Evolutionary conservation across 2,329 filamentous ascomycete species (phyloP), one percentile per base, ranked within the genome.

Genomic region (Xylariaceae sp.): DNA sequence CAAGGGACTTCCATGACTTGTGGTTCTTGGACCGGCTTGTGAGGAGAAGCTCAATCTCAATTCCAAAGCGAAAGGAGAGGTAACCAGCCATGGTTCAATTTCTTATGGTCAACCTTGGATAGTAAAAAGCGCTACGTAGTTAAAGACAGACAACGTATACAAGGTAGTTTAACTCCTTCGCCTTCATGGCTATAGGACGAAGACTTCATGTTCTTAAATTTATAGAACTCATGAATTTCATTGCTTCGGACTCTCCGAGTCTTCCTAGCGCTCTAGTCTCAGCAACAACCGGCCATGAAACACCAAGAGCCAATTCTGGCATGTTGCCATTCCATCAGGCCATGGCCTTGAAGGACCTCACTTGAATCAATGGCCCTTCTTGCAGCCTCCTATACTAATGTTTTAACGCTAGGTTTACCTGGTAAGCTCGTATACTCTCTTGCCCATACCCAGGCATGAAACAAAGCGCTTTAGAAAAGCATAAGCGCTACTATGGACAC

Each of bases 1-100:
- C 72, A n/a, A 75, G 63, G 2, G 64, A 51, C 4, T 61, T 59
- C 71, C 72, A 74, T 3, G 62, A 60, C 7, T 66, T 66, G 50
- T 70, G 62, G 8, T 60, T 53, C 53, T 68, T 72, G 29, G 69
- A 69, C 39, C 64, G 65, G 50, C 67, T 64, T 9, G 61, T 65
- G 3, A 75, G 59, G 5, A 73, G 67, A 3, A 75, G 60, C 59
- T 75, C 73, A 18, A 75, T 64, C 58, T 75, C 73, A 16, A 75
- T 55, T 16, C 73, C 73, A 41, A 75, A 75, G 9, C 35, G 45
- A 39, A 58, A 56, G 3, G 50, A 29, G 8, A 45, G 37, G 16
- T 54, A 32, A 35, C 15, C 42, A 13, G 53, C 42, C 51, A 53
- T 55, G 18, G 16, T 40, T 6, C 5, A 27, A n/a, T n/a, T n/a